Base-by-base conservation (phyloP, 805 yeast species). In the Candida nitratophila region DNA sequence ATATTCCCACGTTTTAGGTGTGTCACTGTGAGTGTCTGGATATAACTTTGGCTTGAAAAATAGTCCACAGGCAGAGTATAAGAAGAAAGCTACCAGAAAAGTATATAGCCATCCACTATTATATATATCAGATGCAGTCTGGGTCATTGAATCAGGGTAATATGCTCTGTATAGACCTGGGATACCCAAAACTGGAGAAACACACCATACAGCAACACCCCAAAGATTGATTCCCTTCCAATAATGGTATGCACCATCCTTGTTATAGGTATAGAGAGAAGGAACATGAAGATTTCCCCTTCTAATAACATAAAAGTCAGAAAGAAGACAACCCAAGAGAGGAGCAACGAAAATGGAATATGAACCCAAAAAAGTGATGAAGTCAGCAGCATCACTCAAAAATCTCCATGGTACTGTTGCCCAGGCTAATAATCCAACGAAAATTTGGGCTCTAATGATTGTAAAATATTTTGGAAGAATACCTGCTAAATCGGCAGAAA, bases 151-250 rank as follows among this genome's bases (percentile, higher is more conserved):
- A n/a, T 42, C 42, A 3, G 58, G 46, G 24, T 55, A 49, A 38
- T 53, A 53, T 20, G 61, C 55, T 19, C 56, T 51, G 44, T 58
- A 59, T 24, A 59, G 44, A 27, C 63, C 62, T 8, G 60, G 61
- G 36, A 59, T 57, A n/a, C 56, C 59, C 19, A 56, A 44, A 3
- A 52, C 35, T 14, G 56, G 61, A 41, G 47, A 50, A 16, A 44
- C 37, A 33, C 31, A 45, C 58, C 56, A 55, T 31, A 47, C 50
- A 8, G 37, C 35, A 24, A 27, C 47, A 16, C 44, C 60, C 55
- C 46, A 44, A 4, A 47, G 3, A 32, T 50, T 50, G 42, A 42
- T 44, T 7, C 54, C 56, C 27, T 52, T 51, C 31, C 29, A 42
- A 39, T 39, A 50, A 34, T 50, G 44, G 40, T 52, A 53, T 1